Percentiles rank a stretch among this genome's conserved stretches.
These are phyloP conservation scores for Endotrypanum monterogeii DNA, from an alignment of 208 protist genomes.

Conservation along the genomic window DNA sequence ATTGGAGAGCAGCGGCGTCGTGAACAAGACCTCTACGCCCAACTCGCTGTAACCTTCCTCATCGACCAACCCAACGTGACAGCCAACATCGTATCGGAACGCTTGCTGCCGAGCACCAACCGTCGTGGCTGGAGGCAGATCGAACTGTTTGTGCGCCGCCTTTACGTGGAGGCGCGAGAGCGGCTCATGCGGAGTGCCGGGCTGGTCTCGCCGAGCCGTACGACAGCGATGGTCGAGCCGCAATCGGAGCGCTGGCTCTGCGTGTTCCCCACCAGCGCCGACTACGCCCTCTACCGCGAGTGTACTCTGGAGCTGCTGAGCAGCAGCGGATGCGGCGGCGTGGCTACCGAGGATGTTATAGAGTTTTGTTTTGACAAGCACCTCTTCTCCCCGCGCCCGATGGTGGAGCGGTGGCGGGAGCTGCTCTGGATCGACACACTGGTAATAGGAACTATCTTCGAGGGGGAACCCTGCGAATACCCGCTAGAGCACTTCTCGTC, in stretches of 20 bases:
- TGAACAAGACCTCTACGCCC: constrained; percentile 53
- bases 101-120: constrained; percentile 59
- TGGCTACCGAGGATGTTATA: constrained; percentile 11
- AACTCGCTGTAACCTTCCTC: constrained; percentile 53
- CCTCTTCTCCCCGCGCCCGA: constrained; percentile 14
- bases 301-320: constrained; percentile 37
- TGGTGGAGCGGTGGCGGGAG: constrained; percentile 25
- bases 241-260: constrained; percentile 10
- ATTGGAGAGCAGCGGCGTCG: constrained; percentile 40
- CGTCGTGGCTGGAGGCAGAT: constrained; percentile 51
- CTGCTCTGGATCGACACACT: constrained; percentile 33
- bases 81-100: constrained; percentile 38
- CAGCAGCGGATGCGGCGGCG: neutral
- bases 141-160: constrained; percentile 48
- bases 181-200: constrained; percentile 29
- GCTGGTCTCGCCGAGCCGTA: neutral
- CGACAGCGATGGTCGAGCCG: neutral
- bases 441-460: constrained; percentile 21
- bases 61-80: constrained; percentile 41
- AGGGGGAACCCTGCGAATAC: constrained; percentile 25
- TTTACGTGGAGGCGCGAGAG: constrained; percentile 61
- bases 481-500: constrained; percentile 22
- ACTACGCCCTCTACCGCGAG: constrained; percentile 51
- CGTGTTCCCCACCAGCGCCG: constrained; percentile 30
- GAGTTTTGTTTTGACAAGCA: constrained; percentile 15